Percentiles rank a stretch among this genome's conserved stretches.
Conservation (phyloP, 495 filamentous ascomycete species). For the Collariella sp. region DNA sequence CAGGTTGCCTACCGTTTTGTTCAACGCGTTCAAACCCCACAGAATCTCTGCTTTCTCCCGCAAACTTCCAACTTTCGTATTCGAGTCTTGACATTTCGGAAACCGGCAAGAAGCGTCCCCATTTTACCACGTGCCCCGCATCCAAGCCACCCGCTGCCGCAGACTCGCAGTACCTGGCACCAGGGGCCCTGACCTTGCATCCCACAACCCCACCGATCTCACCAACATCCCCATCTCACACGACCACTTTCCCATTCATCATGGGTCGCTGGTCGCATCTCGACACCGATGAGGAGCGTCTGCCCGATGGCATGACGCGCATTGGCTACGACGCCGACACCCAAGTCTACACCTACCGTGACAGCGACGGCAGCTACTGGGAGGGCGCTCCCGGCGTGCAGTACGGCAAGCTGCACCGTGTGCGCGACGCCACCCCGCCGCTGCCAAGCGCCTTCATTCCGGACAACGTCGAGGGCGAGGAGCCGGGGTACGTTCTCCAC, state of each 20-base stretch:
- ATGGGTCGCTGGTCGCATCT: constrained; percentile 39
- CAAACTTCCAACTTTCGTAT: no score
- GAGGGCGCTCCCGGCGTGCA: constrained; percentile 36
- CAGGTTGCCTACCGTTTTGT: no score
- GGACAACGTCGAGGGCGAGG: constrained; percentile 2
- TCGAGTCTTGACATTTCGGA: no score
- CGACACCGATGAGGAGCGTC: constrained; percentile 42
- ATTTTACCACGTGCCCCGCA: no score
- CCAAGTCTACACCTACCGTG: constrained; percentile 42
- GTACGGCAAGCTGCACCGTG: constrained; percentile 37
- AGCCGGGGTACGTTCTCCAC: constrained; percentile 11
- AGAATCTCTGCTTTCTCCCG: no score
- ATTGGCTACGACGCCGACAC: constrained; percentile 48
- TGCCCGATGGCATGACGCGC: constrained; percentile 45
- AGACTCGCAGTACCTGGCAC: no score
- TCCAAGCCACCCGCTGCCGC: no score
- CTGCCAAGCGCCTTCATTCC: constrained; percentile 4
- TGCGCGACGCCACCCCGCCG: constrained; percentile 1
- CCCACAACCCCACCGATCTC: not conserved
- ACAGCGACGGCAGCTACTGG: constrained; percentile 34
- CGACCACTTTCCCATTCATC: not conserved
- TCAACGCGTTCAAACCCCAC: no score
- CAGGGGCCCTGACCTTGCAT: not conserved
- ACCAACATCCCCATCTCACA: no score
- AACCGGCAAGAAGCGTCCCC: no score